Conservation (phyloP, 768 basidiomycete species). For the Fomitopsis serialis region DNA sequence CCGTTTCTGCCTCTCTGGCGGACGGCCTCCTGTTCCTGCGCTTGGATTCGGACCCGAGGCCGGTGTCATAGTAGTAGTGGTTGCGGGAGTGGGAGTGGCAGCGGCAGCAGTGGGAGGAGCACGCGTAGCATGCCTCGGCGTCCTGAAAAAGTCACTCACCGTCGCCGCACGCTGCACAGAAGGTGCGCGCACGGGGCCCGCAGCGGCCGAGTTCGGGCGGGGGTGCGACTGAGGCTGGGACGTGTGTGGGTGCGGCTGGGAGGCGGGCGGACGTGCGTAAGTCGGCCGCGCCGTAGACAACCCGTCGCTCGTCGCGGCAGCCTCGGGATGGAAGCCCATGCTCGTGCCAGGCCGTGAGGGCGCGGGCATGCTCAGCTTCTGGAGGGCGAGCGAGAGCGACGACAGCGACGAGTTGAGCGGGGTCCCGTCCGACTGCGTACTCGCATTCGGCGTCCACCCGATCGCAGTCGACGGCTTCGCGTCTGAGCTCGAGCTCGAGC, state of each 20-base stretch:
- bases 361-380: slow-evolving; percentile 63
- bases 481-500: too few species aligned
- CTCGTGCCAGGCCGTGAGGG: slow-evolving; percentile 66
- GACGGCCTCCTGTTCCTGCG: too few species aligned
- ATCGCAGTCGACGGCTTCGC: too few species aligned
- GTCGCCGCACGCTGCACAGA: background rate
- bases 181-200: background rate
- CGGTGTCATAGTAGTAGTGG: too few species aligned
- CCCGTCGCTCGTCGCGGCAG: slow-evolving; percentile 20
- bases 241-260: too few species aligned
- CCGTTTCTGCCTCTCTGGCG: background rate
- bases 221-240: too few species aligned
- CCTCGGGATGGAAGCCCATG: slow-evolving; percentile 50
- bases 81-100: too few species aligned
- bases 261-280: too few species aligned
- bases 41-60: too few species aligned
- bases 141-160: slow-evolving; percentile 1
- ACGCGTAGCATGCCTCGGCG: background rate
- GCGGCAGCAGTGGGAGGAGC: too few species aligned
- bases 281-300: slow-evolving; percentile 9
- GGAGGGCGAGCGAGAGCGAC: slow-evolving; percentile 60
- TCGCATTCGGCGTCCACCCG: too few species aligned
- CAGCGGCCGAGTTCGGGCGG: slow-evolving; percentile 4
- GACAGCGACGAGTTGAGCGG: slow-evolving; percentile 35
- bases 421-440: background rate